Base-by-base conservation (phyloP, 164 flowering plant species). In the Magnolia kwangsiensis region DNA sequence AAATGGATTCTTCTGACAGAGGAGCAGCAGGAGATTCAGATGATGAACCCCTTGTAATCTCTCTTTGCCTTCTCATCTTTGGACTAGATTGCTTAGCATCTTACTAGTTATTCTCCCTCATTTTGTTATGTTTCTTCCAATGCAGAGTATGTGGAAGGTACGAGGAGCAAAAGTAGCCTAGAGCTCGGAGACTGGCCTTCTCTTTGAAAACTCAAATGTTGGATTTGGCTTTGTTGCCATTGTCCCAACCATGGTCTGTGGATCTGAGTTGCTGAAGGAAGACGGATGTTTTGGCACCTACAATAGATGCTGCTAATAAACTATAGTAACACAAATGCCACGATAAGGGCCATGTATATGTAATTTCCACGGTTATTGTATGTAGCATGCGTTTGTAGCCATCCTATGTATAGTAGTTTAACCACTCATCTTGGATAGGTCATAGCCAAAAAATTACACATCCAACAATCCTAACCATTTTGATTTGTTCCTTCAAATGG, bases 71-170 rank as follows among this genome's bases (percentile, higher is more conserved):
- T 2, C 18, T 55, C n/a, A 18, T 50, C 50, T 23, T 23, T 69
- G 1, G 7, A n/a, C 21, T 31, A 1, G 19, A 21, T 27, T 16
- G 51, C 14, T 50, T 64, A n/a, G 20, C n/a, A 23, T 9, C 16
- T 65, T 29, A 49, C 9, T 21, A 1, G 4, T 27, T 11, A 24
- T 2, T 61, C 19, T 9, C 16, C 29, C 55, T 27, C 27, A 68
- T 51, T 75, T 67, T 71, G 37, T 63, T 61, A 65, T 65, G 2
- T 14, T 65, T 59, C 31, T 66, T 63, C 45, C 14, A 69, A 69
- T 84, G 90, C 93, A 92, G 97, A 80, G 86, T 68, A 67, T 65
- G 75, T 92, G 97, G 95, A 86, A 82, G 84, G 81, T 72, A 20
- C 88, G 87, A 73, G 86, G 72, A 10, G 20, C 51, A 31, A 59